Percentiles rank a stretch among this genome's conserved stretches.
These are phyloP conservation scores for Hypoxylon sp. DNA, from an alignment of 2,329 filamentous ascomycete genomes.

Conservation along the genomic window DNA sequence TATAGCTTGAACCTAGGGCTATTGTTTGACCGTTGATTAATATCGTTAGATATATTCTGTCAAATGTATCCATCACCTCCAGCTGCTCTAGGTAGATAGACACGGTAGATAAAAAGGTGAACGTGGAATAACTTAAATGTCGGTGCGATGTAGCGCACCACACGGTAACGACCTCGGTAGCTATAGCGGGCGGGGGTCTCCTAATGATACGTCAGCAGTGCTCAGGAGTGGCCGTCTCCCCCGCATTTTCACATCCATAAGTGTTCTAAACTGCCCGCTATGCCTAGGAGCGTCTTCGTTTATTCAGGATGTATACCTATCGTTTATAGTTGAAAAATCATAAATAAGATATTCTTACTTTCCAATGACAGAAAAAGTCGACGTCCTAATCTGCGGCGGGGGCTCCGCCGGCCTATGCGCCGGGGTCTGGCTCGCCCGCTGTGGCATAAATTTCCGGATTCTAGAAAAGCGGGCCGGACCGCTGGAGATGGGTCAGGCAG, in stretches of 20 bases:
- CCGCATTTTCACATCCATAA: slow-evolving; percentile 16
- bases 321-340: neutral
- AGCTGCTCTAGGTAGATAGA: neutral
- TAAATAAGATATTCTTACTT: neutral
- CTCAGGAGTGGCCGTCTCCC: neutral
- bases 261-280: neutral
- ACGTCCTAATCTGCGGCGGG: slow-evolving; percentile 73
- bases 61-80: neutral
- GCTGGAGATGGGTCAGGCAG: slow-evolving; percentile 72
- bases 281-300: neutral
- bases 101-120: neutral
- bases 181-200: neutral
- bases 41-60: neutral
- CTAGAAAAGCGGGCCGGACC: slow-evolving; percentile 70
- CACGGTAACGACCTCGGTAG: neutral
- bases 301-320: neutral
- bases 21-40: neutral
- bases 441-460: slow-evolving; percentile 69
- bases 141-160: neutral
- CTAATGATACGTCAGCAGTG: neutral
- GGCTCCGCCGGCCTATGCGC: slow-evolving; percentile 75
- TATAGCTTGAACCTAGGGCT: neutral
- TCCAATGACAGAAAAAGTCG: slow-evolving; percentile 48
- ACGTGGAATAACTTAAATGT: neutral
- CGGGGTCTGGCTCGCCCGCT: slow-evolving; percentile 72